Evolutionary conservation across 768 basidiomycete species (phyloP).

Genomic region (Leccinum boreale): DNA sequence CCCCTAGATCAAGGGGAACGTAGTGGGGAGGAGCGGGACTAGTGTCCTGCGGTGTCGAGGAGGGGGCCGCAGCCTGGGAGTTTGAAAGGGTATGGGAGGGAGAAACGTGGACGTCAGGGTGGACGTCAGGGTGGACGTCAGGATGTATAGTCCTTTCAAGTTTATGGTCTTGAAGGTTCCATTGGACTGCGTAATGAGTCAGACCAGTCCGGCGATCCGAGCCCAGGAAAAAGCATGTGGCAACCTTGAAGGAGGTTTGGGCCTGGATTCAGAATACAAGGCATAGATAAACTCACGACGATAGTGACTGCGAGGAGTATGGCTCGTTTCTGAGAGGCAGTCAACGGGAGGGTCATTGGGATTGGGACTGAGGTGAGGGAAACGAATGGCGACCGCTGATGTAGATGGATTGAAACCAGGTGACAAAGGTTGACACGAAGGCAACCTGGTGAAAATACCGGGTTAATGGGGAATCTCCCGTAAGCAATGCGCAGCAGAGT

Average conservation of each 20-base stretch:
- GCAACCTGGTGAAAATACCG: not conserved
- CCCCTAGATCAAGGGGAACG: conserved; percentile 1
- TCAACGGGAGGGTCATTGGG: conserved; percentile 24
- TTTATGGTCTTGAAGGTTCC: not conserved
- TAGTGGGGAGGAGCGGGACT: not conserved
- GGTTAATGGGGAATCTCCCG: not conserved
- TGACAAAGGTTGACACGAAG: not conserved
- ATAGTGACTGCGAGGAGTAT: conserved; percentile 25
- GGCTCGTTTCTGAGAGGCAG: conserved; percentile 29
- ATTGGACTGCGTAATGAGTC: conserved; percentile 1
- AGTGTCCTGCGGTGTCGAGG: not conserved
- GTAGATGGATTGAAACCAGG: not conserved
- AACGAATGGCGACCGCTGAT: not conserved
- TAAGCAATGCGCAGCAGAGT: not conserved
- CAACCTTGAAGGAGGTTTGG: conserved; percentile 8
- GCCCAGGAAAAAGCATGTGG: conserved; percentile 22
- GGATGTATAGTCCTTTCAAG: not conserved
- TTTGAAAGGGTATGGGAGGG: not conserved
- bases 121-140: too few species aligned
- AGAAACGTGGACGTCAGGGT: not conserved
- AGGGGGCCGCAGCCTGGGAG: not conserved
- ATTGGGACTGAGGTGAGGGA: not conserved
- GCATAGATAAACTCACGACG: conserved; percentile 15
- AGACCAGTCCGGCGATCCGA: conserved; percentile 3
- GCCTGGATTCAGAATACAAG: not conserved